These are phyloP conservation scores for Colletotrichum falcatum DNA, from an alignment of 2,329 filamentous ascomycete species.

Conservation along the genomic window DNA sequence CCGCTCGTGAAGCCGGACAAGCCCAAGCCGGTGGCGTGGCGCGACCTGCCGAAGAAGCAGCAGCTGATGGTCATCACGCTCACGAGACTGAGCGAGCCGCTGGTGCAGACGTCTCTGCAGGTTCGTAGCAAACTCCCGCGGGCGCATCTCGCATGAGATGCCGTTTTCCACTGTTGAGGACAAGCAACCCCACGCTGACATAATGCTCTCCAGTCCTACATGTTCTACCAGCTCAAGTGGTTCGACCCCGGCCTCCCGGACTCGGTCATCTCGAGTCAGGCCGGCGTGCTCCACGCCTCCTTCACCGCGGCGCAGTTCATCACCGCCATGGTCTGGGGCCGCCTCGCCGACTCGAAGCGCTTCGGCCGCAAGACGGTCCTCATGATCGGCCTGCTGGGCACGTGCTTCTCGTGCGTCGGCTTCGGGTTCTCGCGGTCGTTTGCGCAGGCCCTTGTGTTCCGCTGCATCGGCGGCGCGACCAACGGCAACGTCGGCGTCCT, in stretches of 20 bases:
- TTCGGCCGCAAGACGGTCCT: constrained; percentile 83
- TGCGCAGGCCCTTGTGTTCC: constrained; percentile 72
- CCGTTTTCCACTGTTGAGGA: neutral
- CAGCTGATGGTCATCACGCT: constrained; percentile 84
- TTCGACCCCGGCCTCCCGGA: constrained; percentile 69
- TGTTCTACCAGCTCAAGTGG: constrained; percentile 90
- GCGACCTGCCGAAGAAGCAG: constrained; percentile 78
- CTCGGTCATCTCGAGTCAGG: constrained; percentile 79
- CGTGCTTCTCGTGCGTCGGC: constrained; percentile 71
- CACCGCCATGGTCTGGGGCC: constrained; percentile 86
- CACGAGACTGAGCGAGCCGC: constrained; percentile 82
- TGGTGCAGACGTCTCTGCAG: constrained; percentile 81
- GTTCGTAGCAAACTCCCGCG: constrained; percentile 37
- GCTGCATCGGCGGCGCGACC: constrained; percentile 71
- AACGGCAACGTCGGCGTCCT: constrained; percentile 64
- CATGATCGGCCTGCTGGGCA: constrained; percentile 80
- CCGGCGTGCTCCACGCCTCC: constrained; percentile 80
- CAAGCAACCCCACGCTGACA: neutral
- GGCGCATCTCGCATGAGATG: neutral
- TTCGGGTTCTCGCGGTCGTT: constrained; percentile 80
- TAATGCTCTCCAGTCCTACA: constrained; percentile 68
- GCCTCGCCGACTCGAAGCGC: constrained; percentile 71
- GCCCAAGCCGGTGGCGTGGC: constrained; percentile 71
- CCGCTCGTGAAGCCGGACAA: constrained; percentile 37
- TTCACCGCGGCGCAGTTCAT: constrained; percentile 87